A percentile compares a stretch with the other conserved stretches of the same genome.
Evolutionary conservation across 73 alveolate species (phyloP).

Genomic region (Tetrahymena borealis): DNA sequence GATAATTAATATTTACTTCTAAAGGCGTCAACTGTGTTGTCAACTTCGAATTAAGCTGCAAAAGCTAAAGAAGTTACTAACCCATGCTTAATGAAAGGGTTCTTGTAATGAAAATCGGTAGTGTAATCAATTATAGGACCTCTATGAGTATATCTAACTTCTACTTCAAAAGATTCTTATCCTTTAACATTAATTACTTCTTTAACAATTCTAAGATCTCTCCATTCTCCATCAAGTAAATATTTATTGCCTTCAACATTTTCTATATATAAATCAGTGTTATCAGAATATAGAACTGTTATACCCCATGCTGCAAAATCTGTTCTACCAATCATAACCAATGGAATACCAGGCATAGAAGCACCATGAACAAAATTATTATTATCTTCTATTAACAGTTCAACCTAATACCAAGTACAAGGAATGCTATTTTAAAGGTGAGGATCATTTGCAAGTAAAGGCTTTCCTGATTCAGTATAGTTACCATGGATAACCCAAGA

Average conservation of each 20-base stretch:
- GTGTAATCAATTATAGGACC: background rate
- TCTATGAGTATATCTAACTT: background rate
- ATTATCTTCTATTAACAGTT: conserved; percentile 12
- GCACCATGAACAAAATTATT: conserved; percentile 58
- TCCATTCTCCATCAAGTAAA: conserved; percentile 73
- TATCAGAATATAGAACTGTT: conserved; percentile 78
- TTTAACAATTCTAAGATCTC: conserved; percentile 38
- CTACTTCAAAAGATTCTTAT: background rate
- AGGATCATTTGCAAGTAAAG: conserved; percentile 90
- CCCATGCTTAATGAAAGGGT: background rate
- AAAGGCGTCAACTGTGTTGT: background rate
- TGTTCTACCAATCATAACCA: conserved; percentile 66
- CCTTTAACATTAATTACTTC: conserved; percentile 80
- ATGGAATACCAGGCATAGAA: conserved; percentile 82
- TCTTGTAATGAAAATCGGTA: background rate
- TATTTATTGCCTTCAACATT: conserved; percentile 64
- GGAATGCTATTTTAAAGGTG: conserved; percentile 82
- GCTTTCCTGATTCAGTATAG: conserved; percentile 81
- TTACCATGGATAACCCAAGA: conserved; percentile 86
- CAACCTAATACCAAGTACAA: conserved; percentile 69
- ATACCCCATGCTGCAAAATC: conserved; percentile 71
- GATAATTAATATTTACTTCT: background rate
- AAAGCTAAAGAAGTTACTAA: background rate
- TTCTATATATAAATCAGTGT: conserved; percentile 79
- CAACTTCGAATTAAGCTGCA: background rate